Base-by-base conservation (phyloP, 768 basidiomycete species). In the Mrakia frigida region DNA sequence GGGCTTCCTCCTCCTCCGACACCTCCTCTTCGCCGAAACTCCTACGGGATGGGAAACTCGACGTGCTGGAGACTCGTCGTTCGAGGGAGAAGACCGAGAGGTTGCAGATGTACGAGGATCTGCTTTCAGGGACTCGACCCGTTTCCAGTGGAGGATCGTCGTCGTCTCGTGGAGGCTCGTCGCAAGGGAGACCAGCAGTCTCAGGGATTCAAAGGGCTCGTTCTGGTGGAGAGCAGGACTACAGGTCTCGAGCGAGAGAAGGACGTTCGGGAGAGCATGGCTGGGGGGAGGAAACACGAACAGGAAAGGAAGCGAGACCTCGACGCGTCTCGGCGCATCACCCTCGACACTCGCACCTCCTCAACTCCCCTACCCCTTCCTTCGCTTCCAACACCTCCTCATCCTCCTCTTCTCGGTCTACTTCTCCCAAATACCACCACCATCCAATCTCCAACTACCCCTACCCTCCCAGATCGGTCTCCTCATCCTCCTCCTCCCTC, bases 331-430 rank as follows among this genome's bases (percentile, higher is more conserved):
- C 21, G 23, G 56, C 25, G 0, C 14, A 41, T 11, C 63, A 65
- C 37, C 33, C 31, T 35, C 65, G 25, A 21, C 65, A 39, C 18
- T 37, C 65, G 18, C 65, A 68, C 37, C 65, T 68, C 25, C 37
- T 68, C 65, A 41, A 68, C 37, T 68, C 65, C 1, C 65, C 65
- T 5, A 68, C 65, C 35, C 65, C 65, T 39, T 68, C 65, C 21
- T 11, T 41, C 21, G 37, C 65, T 9, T 68, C 65, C 65, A 41
- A 39, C 23, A 28, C 56, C 23, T 68, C 65, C 23, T 68, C 65
- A 0, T 25, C 37, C 18, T 68, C 37, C 18, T 68, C 65, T 9
- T 68, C 65, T 21, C 35, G 65, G 13, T 68, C 65, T 6, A 33
- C 65, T 23, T 68, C 65, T 1, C 65, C 65, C 11, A 35, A 39